Percentiles rank a stretch among this genome's conserved stretches.
These are phyloP conservation scores for Pseudonitzschia multistriata DNA, from an alignment of 108 stramenopile genomes.

Conservation along the genomic window DNA sequence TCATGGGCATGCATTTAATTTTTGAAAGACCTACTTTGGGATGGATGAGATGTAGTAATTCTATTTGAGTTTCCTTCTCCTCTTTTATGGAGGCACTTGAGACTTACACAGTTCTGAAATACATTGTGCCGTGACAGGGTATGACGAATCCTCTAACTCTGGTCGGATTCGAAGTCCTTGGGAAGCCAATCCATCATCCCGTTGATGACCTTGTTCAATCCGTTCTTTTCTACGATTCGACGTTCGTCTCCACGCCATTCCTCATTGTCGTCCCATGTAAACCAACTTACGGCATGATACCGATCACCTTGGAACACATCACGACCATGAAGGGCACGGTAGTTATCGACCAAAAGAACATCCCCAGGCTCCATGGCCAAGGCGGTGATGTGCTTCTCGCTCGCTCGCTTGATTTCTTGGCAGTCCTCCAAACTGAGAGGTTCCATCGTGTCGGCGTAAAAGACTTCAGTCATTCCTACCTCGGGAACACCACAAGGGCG, in stretches of 20 bases:
- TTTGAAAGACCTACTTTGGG: no score
- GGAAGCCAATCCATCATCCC: constrained; percentile 90
- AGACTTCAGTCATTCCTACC: constrained; percentile 93
- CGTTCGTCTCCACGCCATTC: constrained; percentile 86
- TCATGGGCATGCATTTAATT: no score
- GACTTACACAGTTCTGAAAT: not conserved
- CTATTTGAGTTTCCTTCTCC: no score
- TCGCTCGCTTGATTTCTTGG: constrained; percentile 80
- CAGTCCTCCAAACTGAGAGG: constrained; percentile 80
- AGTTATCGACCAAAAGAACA: constrained; percentile 90
- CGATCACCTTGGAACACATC: constrained; percentile 90
- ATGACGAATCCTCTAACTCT: constrained; percentile 40
- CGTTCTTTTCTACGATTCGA: constrained; percentile 88
- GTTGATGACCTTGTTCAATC: constrained; percentile 83
- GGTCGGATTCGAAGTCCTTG: constrained; percentile 88
- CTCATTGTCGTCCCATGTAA: constrained; percentile 85
- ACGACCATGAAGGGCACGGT: constrained; percentile 87
- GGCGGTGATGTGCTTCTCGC: constrained; percentile 87
- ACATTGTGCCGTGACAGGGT: not conserved
- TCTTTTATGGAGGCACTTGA: not conserved
- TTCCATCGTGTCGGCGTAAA: constrained; percentile 89
- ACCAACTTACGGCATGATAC: constrained; percentile 90
- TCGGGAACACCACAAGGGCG: constrained; percentile 89
- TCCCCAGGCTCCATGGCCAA: constrained; percentile 90
- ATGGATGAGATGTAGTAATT: no score